Base-by-base conservation (phyloP, 768 basidiomycete species). In the Rhizopogon roseolus region DNA sequence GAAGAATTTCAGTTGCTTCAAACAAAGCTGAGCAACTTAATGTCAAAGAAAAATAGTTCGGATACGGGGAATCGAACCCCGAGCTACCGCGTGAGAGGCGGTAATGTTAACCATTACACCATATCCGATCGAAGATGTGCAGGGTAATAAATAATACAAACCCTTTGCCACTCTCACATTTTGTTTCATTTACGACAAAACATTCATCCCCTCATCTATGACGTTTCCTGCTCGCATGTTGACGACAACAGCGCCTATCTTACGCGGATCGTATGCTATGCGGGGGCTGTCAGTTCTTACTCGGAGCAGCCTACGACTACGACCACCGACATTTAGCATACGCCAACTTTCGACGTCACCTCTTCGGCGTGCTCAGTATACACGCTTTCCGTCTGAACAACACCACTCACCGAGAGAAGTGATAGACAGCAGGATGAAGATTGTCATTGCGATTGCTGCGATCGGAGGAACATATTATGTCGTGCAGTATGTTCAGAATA, bases 41-140 rank as follows among this genome's bases (percentile, higher is more conserved):
- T n/a, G n/a, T n/a, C n/a, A n/a, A n/a, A n/a, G n/a, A n/a, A n/a
- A 48, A 52, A 32, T 5, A 61, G 41, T 75, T 78, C 75, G 72
- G 75, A 70, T 76, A 78, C 76, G 75, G 76, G 76, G 76, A 77
- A 74, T 77, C 76, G 76, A 78, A 77, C 76, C 76, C 76, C 77
- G 77, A 77, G 76, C 76, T 77, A 72, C 75, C 76, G 77, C 76
- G 68, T 48, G 46, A 48, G 46, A 48, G 46, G 46, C 46, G 46
- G 46, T 48, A 48, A 48, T 48, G 46, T 48, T 48, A 48, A 48
- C 46, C 46, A 48, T 48, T 48, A 48, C 46, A 48, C 46, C 46
- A 48, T 48, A 48, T 48, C 46, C 46, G 46, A 48, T 11, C 10
- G 2, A 4, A 8, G 1, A 3, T 0, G 0, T 1, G 7, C 1